These are phyloP conservation scores for Lepidium aucheri DNA, from an alignment of 345 rosid species.

Conservation along the genomic window DNA sequence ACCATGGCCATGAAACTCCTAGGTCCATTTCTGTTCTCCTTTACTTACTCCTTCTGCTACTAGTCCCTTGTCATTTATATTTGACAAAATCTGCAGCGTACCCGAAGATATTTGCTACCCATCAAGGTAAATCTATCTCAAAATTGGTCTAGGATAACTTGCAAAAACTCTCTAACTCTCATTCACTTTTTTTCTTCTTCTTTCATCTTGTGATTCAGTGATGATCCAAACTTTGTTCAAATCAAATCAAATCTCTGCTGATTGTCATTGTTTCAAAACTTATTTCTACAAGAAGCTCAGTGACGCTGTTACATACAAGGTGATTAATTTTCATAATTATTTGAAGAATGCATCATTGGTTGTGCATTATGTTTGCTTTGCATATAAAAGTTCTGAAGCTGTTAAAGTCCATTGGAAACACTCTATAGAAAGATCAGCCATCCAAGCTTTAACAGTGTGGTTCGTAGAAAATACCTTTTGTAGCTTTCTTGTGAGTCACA, in stretches of 20 bases:
- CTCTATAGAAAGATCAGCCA: not conserved
- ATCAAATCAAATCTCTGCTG: slow-evolving; percentile 41
- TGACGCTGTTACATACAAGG: slow-evolving; percentile 65
- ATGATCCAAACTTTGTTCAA: slow-evolving; percentile 59
- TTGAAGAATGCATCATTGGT: not conserved
- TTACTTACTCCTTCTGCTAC: too few relatives aligned
- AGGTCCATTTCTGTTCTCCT: too few relatives aligned
- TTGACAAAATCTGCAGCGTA: slow-evolving; percentile 39
- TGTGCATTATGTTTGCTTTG: not conserved
- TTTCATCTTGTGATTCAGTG: slow-evolving; percentile 37
- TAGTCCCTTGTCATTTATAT: too few relatives aligned
- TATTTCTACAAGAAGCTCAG: slow-evolving; percentile 82
- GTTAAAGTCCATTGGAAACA: not conserved
- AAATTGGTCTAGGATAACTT: not conserved
- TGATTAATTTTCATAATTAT: slow-evolving; percentile 25
- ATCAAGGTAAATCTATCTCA: slow-evolving; percentile 45
- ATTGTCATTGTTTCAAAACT: slow-evolving; percentile 74
- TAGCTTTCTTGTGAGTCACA: not conserved
- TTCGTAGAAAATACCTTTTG: not conserved
- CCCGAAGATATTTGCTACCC: slow-evolving; percentile 59
- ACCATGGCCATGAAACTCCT: too few relatives aligned
- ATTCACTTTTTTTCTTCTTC: not conserved
- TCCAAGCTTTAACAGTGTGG: not conserved
- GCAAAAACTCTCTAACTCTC: not conserved
- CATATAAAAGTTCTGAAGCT: not conserved